Base-by-base conservation (phyloP, 352 stramenopile genomes). In the Phytophthora citrophthora region DNA sequence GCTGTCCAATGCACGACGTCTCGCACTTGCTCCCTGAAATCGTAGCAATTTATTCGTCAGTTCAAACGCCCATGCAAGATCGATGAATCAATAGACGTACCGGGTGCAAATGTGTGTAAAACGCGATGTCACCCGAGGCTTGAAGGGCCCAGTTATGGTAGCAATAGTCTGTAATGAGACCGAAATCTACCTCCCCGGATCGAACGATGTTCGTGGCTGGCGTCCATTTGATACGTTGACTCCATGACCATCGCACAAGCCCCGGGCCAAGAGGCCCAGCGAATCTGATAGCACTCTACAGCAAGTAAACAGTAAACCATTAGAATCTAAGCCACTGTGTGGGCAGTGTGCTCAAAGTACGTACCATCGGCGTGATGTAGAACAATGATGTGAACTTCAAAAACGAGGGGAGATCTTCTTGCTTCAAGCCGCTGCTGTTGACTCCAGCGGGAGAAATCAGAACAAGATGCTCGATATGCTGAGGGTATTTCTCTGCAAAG, bases 91-190 rank as follows among this genome's bases (percentile, higher is more conserved):
- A 18, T 26, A 47, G 12, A 45, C 62, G 46, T 73, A 89, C 80
- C 38, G 84, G 84, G 15, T 88, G 79, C 29, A 94, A 61, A 43
- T 93, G 80, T 10, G 83, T 94, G 73, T 93, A 89, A 53, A 94
- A 74, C 0, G 81, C 83, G 24, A 88, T 77, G 29, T 94, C 86
- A 23, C 83, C 82, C 0, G 86, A 94, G 12, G 80, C 66, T 44
- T 88, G 77, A 7, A 91, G 64, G 7, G 80, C 86, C 83, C 83
- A 94, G 50, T 94, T 94, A 68, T 94, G 81, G 65, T 94, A 94
- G 52, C 72, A 88, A 73, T 93, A 94, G 26, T 67, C 55, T 10
- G 81, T 83, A 53, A 94, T 91, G 26, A 90, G 70, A 39, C 75
- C 64, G 46, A 91, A 86, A 50, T 90, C 77, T 49, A 90, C 65